Conservation (phyloP, 2,329 filamentous ascomycete genomes). For the Aurifilum marmelostoma region DNA sequence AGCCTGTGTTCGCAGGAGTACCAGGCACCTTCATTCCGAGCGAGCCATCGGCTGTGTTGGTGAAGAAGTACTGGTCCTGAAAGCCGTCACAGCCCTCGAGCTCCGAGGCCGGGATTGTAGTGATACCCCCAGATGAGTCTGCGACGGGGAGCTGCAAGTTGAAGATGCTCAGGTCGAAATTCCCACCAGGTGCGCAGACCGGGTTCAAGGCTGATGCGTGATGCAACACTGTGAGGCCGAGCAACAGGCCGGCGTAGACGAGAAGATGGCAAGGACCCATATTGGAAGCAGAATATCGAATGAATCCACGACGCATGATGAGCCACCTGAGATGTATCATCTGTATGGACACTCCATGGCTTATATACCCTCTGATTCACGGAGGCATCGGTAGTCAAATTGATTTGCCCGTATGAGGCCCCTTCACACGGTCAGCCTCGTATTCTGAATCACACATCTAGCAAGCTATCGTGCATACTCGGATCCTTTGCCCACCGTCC, state of each 20-base stretch:
- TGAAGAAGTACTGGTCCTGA: slow-evolving; percentile 42
- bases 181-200: slow-evolving; percentile 35
- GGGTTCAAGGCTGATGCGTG: slow-evolving; percentile 28
- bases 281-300: not conserved
- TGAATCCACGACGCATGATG: not conserved
- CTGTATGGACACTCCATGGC: not conserved
- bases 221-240: not conserved
- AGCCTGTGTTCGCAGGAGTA: slow-evolving; percentile 37
- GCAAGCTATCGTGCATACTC: not conserved
- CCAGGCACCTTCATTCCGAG: slow-evolving; percentile 46
- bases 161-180: slow-evolving; percentile 40
- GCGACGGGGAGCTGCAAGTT: slow-evolving; percentile 44
- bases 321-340: not conserved
- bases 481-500: not conserved
- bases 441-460: not conserved
- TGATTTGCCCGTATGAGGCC: not conserved
- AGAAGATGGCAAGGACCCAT: not conserved
- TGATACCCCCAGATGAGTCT: slow-evolving; percentile 20
- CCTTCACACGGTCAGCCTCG: not conserved
- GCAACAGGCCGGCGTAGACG: not conserved
- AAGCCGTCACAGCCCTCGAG: slow-evolving; percentile 44
- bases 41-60: slow-evolving; percentile 37
- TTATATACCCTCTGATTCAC: too few relatives aligned
- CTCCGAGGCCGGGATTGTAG: slow-evolving; percentile 35
- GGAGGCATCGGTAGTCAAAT: not conserved